phyloP scores from a whole-genome alignment of 2,329 filamentous ascomycete species.

The Trichoderma oligosporum region DNA sequence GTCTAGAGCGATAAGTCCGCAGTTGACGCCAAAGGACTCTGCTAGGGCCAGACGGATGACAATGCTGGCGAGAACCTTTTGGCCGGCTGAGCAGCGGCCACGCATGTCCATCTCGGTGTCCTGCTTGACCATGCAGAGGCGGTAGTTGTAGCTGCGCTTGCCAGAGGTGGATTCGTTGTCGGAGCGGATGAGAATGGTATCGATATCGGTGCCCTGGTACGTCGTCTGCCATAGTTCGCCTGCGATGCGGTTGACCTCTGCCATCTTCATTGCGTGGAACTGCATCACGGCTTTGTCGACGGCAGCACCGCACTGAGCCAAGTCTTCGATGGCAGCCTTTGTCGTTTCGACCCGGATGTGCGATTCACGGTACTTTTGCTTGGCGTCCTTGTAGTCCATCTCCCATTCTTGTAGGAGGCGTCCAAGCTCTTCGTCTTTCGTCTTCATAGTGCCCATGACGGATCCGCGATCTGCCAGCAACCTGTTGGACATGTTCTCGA shows the following conservation, averaged over 20 bases:
- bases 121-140: slow-evolving; percentile 95
- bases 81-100: slow-evolving; percentile 90
- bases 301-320: slow-evolving; percentile 75
- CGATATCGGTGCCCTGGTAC: slow-evolving; percentile 95
- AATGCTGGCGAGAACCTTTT: slow-evolving; percentile 94
- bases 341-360: slow-evolving; percentile 90
- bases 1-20: slow-evolving; percentile 92
- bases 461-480: slow-evolving; percentile 69
- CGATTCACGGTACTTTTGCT: slow-evolving; percentile 74
- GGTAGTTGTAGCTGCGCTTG: slow-evolving; percentile 91
- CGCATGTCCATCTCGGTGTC: slow-evolving; percentile 99
- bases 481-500: slow-evolving; percentile 64
- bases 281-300: slow-evolving; percentile 97
- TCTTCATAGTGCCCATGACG: slow-evolving; percentile 73
- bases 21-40: slow-evolving; percentile 94
- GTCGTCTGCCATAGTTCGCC: slow-evolving; percentile 96
- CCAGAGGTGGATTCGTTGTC: slow-evolving; percentile 73
- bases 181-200: slow-evolving; percentile 91
- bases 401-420: slow-evolving; percentile 76
- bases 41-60: slow-evolving; percentile 95
- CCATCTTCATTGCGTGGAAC: slow-evolving; percentile 95
- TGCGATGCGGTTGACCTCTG: slow-evolving; percentile 92
- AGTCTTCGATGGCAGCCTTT: slow-evolving; percentile 86
- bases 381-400: slow-evolving; percentile 80
- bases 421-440: slow-evolving; percentile 76